Evolutionary conservation across 306 rosid species (phyloP), one percentile per base, ranked within the genome.

Genomic region (Ormosia emarginata): DNA sequence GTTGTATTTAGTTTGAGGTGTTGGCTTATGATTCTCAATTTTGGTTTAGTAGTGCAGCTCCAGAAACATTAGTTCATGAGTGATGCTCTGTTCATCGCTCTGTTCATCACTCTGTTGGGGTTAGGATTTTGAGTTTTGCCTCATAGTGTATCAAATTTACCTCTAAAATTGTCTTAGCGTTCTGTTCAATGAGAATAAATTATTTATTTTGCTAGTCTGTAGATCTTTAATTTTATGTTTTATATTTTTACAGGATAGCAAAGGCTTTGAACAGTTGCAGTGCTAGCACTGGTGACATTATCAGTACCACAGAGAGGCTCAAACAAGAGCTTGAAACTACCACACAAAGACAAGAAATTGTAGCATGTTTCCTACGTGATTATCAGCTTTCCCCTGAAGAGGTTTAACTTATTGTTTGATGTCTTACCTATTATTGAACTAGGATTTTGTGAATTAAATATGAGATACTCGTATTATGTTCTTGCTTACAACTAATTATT

Each of bases 321-420:
- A 92, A 90, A 89, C 96, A 90, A 77, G 98, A 95, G 79, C 96
- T 85, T 78, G 89, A 81, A 83, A 82, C 88, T 64, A 93, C 97
- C 50, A 89, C 92, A 3, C 97, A 94, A 86, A 86, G 97, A 82
- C 98, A 91, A 87, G 94, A 92, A 88, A 93, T 95, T 58, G 98
- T 85, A 61, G 80, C 91, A 9, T 91, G 94, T 86, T 93, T 95
- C 92, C 91, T 95, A 74, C 99, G 97, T 4, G 96, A 93, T 83
- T 95, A 93, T 81, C 99, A 93, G 88, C 94, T 95, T 82, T 93
- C 98, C 17, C 86, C 81, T 12, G 94, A 91, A 75, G 99, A 95
- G 97, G 92, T 92, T 67, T 68, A 64, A 64, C 63, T 73, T 81
- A 24, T 37, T 77, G 57, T 68, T 65, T 78, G 18, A 69, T 67